Percentiles rank a stretch among this genome's conserved stretches.
Evolutionary conservation across 1,284 basidiomycete genomes (phyloP).

Genomic region (Pseudozyma hubeiensis): DNA sequence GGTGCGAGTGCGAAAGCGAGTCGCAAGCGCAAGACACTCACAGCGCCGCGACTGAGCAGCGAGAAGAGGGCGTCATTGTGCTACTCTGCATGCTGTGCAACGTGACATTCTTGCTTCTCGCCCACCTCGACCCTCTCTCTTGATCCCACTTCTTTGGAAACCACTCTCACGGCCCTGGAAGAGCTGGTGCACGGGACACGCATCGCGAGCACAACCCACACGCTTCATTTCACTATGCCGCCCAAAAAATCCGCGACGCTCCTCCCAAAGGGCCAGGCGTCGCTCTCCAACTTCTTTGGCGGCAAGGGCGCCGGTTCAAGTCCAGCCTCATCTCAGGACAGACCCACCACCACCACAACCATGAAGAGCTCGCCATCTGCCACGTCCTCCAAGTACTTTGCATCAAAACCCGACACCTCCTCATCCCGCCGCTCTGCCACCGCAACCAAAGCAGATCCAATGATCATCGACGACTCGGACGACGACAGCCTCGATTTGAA

Average conservation of each 20-base stretch:
- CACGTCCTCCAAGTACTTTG: slow-evolving; percentile 42
- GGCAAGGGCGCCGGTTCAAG: slow-evolving; percentile 27
- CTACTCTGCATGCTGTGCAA: too few species aligned
- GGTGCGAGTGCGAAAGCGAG: background rate
- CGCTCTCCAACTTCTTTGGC: slow-evolving; percentile 54
- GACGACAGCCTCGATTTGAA: slow-evolving; percentile 12
- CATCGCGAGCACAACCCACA: background rate
- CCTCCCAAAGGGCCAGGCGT: slow-evolving; percentile 51
- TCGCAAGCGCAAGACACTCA: background rate
- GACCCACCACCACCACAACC: slow-evolving; percentile 9
- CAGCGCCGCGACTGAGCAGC: background rate
- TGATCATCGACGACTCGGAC: slow-evolving; percentile 47
- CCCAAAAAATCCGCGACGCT: slow-evolving; percentile 37
- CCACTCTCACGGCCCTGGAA: background rate
- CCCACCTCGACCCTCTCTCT: background rate
- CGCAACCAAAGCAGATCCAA: slow-evolving; percentile 38
- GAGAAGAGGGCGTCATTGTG: too few species aligned
- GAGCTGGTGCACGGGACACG: background rate
- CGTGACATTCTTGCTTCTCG: background rate
- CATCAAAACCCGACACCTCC: slow-evolving; percentile 3
- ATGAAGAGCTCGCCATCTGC: slow-evolving; percentile 3
- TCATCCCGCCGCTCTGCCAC: slow-evolving; percentile 17
- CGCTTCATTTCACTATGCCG: slow-evolving; percentile 14
- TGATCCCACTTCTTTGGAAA: background rate
- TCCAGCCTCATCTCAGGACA: slow-evolving; percentile 32